Evolutionary conservation across 2,329 filamentous ascomycete species (phyloP).

Genomic region (Neonectria ditissima): DNA sequence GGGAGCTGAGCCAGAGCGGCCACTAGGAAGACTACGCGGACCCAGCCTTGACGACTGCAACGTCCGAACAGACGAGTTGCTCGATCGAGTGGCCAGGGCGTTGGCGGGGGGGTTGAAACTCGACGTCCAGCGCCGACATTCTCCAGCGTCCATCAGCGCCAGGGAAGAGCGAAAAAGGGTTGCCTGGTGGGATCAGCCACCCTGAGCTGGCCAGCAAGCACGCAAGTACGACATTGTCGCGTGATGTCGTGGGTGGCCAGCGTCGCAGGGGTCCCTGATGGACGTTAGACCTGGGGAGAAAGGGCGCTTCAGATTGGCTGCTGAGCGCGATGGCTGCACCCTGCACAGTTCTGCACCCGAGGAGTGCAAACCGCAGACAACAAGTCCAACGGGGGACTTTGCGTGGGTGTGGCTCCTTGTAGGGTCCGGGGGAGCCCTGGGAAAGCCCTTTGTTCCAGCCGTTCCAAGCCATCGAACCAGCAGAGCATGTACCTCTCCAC

Average conservation of each 20-base stretch:
- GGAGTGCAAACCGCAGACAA: background rate
- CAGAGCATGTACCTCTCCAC: conserved; percentile 22
- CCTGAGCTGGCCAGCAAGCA: conserved; percentile 25
- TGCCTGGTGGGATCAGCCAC: conserved; percentile 38
- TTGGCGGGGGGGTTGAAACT: conserved; percentile 12
- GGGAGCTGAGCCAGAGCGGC: conserved; percentile 21
- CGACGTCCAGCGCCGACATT: conserved; percentile 6
- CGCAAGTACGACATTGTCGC: conserved; percentile 41
- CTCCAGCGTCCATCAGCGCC: conserved; percentile 9
- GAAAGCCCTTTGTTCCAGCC: conserved; percentile 20
- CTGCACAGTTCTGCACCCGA: background rate
- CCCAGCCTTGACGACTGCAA: conserved; percentile 14
- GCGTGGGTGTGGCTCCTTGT: conserved; percentile 17
- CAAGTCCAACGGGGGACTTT: conserved; percentile 10
- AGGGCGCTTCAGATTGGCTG: conserved; percentile 37
- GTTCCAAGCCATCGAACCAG: conserved; percentile 35
- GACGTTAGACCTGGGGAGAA: conserved; percentile 32
- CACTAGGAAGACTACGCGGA: conserved; percentile 33
- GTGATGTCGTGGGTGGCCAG: conserved; percentile 38
- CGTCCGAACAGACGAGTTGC: conserved; percentile 30
- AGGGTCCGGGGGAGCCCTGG: conserved; percentile 10
- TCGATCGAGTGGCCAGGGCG: conserved; percentile 29
- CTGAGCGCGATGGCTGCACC: background rate
- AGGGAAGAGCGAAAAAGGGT: conserved; percentile 20
- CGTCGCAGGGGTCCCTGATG: conserved; percentile 35